Evolutionary conservation across 257 asterid species (phyloP), one percentile per base, ranked within the genome.

Genomic region (Lycium ferocissimum): DNA sequence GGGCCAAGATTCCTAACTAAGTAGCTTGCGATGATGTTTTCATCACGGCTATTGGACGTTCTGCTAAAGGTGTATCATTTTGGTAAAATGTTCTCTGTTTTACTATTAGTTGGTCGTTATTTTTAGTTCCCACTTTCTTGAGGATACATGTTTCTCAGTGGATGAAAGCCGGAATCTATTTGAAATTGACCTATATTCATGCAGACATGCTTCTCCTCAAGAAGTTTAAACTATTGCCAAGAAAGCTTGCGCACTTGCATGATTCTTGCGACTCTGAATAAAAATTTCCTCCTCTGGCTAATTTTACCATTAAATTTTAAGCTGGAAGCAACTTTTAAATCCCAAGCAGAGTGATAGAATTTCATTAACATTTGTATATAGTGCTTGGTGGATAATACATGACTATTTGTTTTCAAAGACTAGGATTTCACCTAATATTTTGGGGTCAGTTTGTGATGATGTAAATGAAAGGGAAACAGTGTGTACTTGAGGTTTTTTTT

Each of bases 101-200:
- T 47, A 43, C 58, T 75, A 49, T 75, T 47, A 75, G 61, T 75
- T 75, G 81, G 20, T 49, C 11, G 17, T 75, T 75, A 49, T 13
- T 75, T 70, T 75, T 75, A 49, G 62, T 22, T 75, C 81, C 62
- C 40, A 75, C 57, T 75, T 75, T 75, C 62, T 75, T 49, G 62
- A 53, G 61, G 20, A 75, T 75, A 49, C 45, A 49, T 75, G 61
- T 49, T 75, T 75, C 62, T 75, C 45, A 49, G 45, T 20, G 62
- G 40, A 49, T 12, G 38, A 22, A 33, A 75, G 45, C 22, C 5
- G 45, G 62, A 75, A 53, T 56, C 45, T 7, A 22, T 49, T 75
- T 61, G 81, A 75, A 75, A 75, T 22, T 49, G 81, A 49, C 62
- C 59, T 49, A 14, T 49, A 75, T 49, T 75, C 59, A 75, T 49